phyloP scores from a whole-genome alignment of 2,329 filamentous ascomycete species.

The Fusarium succisae region DNA sequence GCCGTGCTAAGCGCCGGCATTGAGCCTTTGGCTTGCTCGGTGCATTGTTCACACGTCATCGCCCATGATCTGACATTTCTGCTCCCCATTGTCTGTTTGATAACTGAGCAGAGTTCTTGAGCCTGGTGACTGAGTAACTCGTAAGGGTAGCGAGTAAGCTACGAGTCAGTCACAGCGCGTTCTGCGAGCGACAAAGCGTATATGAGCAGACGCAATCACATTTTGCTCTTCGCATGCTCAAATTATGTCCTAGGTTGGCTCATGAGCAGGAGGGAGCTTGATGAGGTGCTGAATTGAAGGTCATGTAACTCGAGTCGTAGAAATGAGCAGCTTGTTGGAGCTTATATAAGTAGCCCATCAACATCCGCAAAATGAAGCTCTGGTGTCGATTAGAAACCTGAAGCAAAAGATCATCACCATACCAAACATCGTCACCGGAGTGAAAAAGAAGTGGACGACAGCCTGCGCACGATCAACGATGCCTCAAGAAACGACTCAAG shows the following conservation, averaged over 20 bases:
- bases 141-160: neutral
- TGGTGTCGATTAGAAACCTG: rapidly evolving
- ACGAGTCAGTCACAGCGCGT: no score
- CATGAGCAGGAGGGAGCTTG: neutral
- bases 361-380: rapidly evolving
- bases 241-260: rapidly evolving
- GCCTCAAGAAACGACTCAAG: neutral
- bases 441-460: neutral
- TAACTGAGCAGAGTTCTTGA: rapidly evolving
- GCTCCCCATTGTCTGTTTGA: rapidly evolving
- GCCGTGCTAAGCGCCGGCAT: rapidly evolving
- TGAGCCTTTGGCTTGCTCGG: neutral
- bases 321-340: no score
- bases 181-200: no score
- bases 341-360: neutral
- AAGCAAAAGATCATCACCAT: neutral
- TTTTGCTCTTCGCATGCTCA: neutral
- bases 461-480: rapidly evolving
- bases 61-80: neutral
- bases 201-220: rapidly evolving
- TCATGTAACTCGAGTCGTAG: neutral
- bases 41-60: neutral
- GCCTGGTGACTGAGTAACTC: neutral
- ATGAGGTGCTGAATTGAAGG: neutral
- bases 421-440: rapidly evolving